Evolutionary conservation across 768 basidiomycete genomes (phyloP), one percentile per base, ranked within the genome.

Genomic region (Mrakia frigida): DNA sequence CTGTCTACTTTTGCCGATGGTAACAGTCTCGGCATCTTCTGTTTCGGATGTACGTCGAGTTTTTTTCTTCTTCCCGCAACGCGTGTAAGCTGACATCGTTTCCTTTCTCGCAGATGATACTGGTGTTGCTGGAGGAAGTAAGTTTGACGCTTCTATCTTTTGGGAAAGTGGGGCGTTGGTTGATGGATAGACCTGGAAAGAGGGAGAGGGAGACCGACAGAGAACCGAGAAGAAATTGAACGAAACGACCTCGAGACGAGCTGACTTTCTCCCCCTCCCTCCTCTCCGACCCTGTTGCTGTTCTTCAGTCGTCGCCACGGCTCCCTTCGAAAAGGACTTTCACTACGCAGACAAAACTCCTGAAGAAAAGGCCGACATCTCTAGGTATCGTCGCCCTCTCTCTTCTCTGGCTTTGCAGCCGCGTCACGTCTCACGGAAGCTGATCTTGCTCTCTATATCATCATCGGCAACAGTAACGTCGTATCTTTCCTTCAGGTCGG

Each of bases 41-140:
- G 92, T 25, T 92, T 93, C 80, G 92, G 91, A 80, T 92, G 91
- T 80, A n/a, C n/a, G n/a, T n/a, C n/a, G 31, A 46, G 31, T n/a
- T 6, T 5, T 14, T 14, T 23, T n/a, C 18, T 41, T 10, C 1
- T 28, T 35, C 33, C 37, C 46, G 31, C 41, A 6, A 56, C n/a
- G 23, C 43, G 43, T 46, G 4, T 80, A 75, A 87, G 86, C 28
- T 56, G 33, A 11, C 21, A 3, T n/a, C 31, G 3, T 16, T 31
- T 50, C 14, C 14, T 35, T 73, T 52, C 79, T 9, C 33, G 63
- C 41, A 68, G 65, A 37, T 39, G 75, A 78, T 77, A 90, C 88
- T n/a, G 90, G 91, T 80, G 83, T 89, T 71, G 88, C 87, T 50
- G 88, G 88, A 46, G 91, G 91, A 73, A 90, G 93, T 73, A 39